A percentile compares a stretch with the other conserved stretches of the same genome.
These are phyloP conservation scores for Aspergillus quadrilineatus DNA, from an alignment of 2,329 filamentous ascomycete genomes.

Conservation along the genomic window DNA sequence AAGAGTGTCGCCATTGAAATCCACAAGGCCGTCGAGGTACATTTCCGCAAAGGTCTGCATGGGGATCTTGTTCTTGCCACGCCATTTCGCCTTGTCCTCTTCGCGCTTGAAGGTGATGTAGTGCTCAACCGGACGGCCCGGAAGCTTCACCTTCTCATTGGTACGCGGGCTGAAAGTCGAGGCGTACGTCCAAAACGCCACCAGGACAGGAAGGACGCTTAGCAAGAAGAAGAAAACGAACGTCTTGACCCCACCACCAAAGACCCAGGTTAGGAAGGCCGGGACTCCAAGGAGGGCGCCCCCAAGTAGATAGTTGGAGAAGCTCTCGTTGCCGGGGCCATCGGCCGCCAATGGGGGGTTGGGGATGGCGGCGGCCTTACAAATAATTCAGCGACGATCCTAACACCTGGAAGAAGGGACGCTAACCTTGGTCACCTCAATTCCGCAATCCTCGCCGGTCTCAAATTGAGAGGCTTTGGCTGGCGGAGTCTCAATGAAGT, in stretches of 20 bases:
- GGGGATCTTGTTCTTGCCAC: conserved; percentile 51
- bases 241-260: conserved; percentile 83
- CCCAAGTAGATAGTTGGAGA: conserved; percentile 79
- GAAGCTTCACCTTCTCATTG: conserved; percentile 86
- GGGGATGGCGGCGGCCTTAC: conserved; percentile 65
- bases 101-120: conserved; percentile 61
- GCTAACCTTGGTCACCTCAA: conserved; percentile 61
- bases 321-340: conserved; percentile 76
- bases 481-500: conserved; percentile 60
- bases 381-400: background rate
- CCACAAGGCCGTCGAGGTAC: conserved; percentile 93
- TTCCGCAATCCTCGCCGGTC: conserved; percentile 57
- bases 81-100: conserved; percentile 47
- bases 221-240: conserved; percentile 81
- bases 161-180: conserved; percentile 82
- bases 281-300: conserved; percentile 69
- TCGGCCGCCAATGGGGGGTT: conserved; percentile 94
- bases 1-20: conserved; percentile 89
- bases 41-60: conserved; percentile 90
- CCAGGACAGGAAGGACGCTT: conserved; percentile 74
- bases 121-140: conserved; percentile 83
- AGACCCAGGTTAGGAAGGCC: conserved; percentile 75
- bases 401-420: conserved; percentile 52
- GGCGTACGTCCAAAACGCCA: conserved; percentile 75
- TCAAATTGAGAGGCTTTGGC: conserved; percentile 49